Conservation (phyloP, 495 filamentous ascomycete genomes). For the Aspergillus affinis region DNA sequence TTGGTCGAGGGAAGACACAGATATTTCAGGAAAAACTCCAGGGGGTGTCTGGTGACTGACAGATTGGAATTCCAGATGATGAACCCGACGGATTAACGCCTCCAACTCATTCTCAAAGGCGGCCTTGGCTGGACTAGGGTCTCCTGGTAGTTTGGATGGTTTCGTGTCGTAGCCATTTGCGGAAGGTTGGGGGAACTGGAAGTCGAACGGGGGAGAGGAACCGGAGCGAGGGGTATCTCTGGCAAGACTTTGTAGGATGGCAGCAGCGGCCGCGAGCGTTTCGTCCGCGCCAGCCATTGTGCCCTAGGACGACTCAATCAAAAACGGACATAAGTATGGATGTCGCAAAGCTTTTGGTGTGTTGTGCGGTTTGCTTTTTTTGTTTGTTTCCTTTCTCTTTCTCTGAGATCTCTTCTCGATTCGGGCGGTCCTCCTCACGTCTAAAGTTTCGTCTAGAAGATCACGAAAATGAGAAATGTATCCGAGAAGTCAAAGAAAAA, state of each 20-base stretch:
- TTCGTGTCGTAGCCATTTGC: conserved; percentile 42
- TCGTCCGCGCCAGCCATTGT: conserved; percentile 60
- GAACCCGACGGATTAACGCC: conserved; percentile 64
- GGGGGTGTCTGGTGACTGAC: conserved; percentile 58
- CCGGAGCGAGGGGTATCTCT: conserved; percentile 42
- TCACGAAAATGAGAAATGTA: conserved; percentile 12
- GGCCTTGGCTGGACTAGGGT: conserved; percentile 59
- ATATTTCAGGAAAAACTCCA: conserved; percentile 59
- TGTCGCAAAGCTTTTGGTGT: conserved; percentile 4
- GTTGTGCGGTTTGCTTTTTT: neutral
- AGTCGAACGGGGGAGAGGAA: conserved; percentile 43
- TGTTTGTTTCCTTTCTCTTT: conserved; percentile 4
- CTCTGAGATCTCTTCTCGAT: conserved; percentile 1
- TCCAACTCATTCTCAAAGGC: conserved; percentile 70
- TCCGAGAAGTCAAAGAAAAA: conserved; percentile 5
- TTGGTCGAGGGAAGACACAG: conserved; percentile 54
- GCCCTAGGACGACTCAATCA: conserved; percentile 35
- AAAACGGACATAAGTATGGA: conserved; percentile 25
- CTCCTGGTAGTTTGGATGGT: conserved; percentile 63
- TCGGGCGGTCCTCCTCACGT: neutral
- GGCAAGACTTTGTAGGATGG: conserved; percentile 63
- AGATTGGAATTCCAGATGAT: conserved; percentile 67
- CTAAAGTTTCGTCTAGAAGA: conserved; percentile 4
- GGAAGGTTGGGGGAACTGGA: conserved; percentile 29
- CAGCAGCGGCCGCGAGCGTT: conserved; percentile 60